These are phyloP conservation scores for Dichotomopilus funicola DNA, from an alignment of 2,329 filamentous ascomycete genomes.

Conservation along the genomic window DNA sequence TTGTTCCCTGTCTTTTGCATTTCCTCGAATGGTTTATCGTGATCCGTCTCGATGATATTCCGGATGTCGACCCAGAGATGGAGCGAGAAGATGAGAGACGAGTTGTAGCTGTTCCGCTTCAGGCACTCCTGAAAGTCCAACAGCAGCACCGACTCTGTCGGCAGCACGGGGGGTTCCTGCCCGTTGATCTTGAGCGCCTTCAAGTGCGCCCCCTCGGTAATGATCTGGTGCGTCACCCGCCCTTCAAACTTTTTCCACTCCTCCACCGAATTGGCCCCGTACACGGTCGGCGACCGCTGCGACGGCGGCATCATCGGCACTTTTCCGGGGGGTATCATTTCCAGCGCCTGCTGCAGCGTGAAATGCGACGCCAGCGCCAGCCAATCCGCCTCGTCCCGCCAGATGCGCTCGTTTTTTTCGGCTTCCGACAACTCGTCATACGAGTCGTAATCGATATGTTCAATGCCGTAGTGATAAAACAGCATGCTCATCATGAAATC, in stretches of 20 bases:
- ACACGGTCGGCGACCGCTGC: slow-evolving; percentile 11
- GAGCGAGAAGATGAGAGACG: slow-evolving; percentile 26
- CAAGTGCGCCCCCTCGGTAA: slow-evolving; percentile 23
- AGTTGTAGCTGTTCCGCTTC: slow-evolving; percentile 16
- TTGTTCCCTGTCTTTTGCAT: slow-evolving; percentile 19
- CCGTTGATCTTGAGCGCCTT: slow-evolving; percentile 25
- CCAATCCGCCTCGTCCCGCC: slow-evolving; percentile 27
- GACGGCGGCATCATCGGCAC: slow-evolving; percentile 19
- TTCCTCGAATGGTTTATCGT: slow-evolving; percentile 16
- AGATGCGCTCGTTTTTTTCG: slow-evolving; percentile 23
- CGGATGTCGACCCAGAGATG: slow-evolving; percentile 30
- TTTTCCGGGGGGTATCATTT: slow-evolving; percentile 22
- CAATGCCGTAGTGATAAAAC: slow-evolving; percentile 24
- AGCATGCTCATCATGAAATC: slow-evolving; percentile 25
- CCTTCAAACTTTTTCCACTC: slow-evolving; percentile 19
- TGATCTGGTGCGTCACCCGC: slow-evolving; percentile 20
- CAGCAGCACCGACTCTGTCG: slow-evolving; percentile 26
- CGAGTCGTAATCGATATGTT: slow-evolving; percentile 26
- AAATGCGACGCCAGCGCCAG: slow-evolving; percentile 22
- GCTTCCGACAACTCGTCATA: slow-evolving; percentile 16
- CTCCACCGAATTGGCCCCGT: slow-evolving; percentile 18
- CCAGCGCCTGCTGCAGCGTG: slow-evolving; percentile 16
- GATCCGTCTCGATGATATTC: slow-evolving; percentile 25
- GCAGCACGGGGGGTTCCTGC: slow-evolving; percentile 16
- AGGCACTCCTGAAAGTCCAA: slow-evolving; percentile 23